Base-by-base conservation (phyloP, 2,329 filamentous ascomycete species). In the Cercospora citrullina region DNA sequence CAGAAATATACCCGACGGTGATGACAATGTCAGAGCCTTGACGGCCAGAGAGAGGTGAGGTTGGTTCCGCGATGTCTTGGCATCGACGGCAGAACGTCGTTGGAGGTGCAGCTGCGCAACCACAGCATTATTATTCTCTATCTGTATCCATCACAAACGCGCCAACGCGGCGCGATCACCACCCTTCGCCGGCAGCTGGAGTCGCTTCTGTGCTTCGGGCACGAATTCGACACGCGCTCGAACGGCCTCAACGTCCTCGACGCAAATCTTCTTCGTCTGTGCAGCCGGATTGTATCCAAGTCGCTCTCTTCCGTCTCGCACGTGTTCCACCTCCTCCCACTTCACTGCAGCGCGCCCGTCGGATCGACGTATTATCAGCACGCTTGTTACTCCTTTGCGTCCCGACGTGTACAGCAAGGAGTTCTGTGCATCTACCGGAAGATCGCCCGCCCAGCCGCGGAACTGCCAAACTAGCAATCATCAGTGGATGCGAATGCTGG, bases 91-190 rank as follows among this genome's bases (percentile, higher is more conserved):
- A 64, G 31, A 36, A 67, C 39, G 28, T 21, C 26, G 36, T 61
- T 26, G n/a, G 60, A 23, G 53, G 36, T 42, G 36, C 36, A n/a
- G n/a, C 36, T 42, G 36, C 16, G 36, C 36, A 16, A 42, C 36
- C 16, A 42, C 21, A 14, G 8, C 23, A 6, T n/a, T n/a, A n/a
- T n/a, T n/a, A n/a, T 26, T 36, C 26, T 42, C 64, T 69, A 18
- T 51, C 36, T 51, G 28, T 63, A 33, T 31, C 42, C 45, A 53
- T 63, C 61, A 75, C 62, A 76, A 63, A 51, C 73, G 74, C 36
- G 74, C 72, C 62, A 76, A 64, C n/a, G 74, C 73, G 10, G 74
- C 74, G 16, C 73, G 69, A 65, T 76, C 73, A 23, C 74, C 73
- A 18, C 72, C 73, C 42, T 71, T 74, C 26, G 55, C 55, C 4